These are phyloP conservation scores for Kwoniella europaea DNA, from an alignment of 768 basidiomycete species.

Conservation along the genomic window DNA sequence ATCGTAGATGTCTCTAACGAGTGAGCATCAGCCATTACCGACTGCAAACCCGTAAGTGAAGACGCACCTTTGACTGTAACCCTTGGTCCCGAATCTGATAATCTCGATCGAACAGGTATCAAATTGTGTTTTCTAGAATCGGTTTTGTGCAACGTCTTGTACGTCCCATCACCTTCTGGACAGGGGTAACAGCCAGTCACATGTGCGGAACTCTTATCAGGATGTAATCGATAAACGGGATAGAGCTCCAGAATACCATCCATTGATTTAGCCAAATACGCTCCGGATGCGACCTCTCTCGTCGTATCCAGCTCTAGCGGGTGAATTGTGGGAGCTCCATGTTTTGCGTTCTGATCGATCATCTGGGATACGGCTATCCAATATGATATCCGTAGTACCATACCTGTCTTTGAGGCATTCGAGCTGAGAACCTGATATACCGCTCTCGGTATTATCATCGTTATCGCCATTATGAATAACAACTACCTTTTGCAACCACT, in stretches of 20 bases:
- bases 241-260: background rate
- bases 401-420: background rate
- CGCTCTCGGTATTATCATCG: background rate
- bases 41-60: background rate
- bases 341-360: background rate
- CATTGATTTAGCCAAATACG: background rate
- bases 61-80: background rate
- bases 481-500: background rate
- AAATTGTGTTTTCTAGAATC: background rate
- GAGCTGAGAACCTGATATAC: background rate
- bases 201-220: background rate
- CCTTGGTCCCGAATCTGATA: background rate
- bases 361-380: background rate
- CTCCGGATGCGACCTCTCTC: background rate
- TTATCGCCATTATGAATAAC: background rate
- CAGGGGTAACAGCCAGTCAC: background rate
- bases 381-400: background rate
- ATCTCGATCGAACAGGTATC: background rate
- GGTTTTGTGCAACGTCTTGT: background rate
- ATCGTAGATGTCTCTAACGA: background rate
- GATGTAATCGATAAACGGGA: background rate
- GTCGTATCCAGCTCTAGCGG: background rate
- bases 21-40: background rate
- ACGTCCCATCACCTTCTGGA: background rate
- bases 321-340: no score